Conservation (phyloP, 2,329 filamentous ascomycete species). For the Aspergillus sp. region DNA sequence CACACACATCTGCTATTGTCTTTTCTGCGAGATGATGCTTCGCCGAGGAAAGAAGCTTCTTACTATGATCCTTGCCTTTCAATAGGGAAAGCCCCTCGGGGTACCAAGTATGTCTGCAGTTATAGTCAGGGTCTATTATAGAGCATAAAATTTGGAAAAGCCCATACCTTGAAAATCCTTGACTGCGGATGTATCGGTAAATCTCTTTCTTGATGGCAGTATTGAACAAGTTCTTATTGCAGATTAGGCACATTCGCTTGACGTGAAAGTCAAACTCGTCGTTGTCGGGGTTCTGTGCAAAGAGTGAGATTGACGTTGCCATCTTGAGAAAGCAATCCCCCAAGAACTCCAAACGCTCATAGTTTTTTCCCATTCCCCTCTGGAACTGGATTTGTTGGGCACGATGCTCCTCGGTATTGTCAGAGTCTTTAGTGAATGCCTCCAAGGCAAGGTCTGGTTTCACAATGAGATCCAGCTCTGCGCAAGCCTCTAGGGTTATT, state of each 20-base stretch:
- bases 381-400: constrained; percentile 71
- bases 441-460: constrained; percentile 73
- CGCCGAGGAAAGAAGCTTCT: constrained; percentile 39
- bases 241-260: constrained; percentile 84
- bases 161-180: constrained; percentile 68
- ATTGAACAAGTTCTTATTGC: constrained; percentile 86
- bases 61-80: constrained; percentile 66
- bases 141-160: not conserved
- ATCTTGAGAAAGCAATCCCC: constrained; percentile 95
- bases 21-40: constrained; percentile 79
- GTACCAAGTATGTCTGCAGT: constrained; percentile 73
- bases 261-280: constrained; percentile 88
- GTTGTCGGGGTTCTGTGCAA: constrained; percentile 70
- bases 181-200: constrained; percentile 78
- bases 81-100: constrained; percentile 73
- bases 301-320: constrained; percentile 87
- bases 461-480: constrained; percentile 63
- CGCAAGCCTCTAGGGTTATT: constrained; percentile 74
- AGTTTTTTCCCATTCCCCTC: constrained; percentile 87
- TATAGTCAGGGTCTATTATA: constrained; percentile 6
- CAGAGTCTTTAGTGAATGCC: constrained; percentile 88
- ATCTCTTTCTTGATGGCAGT: constrained; percentile 65
- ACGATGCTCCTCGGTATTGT: constrained; percentile 73
- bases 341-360: constrained; percentile 89
- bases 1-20: constrained; percentile 89